These are phyloP conservation scores for Candida nanaspora DNA, from an alignment of 805 yeast species.

Conservation along the genomic window DNA sequence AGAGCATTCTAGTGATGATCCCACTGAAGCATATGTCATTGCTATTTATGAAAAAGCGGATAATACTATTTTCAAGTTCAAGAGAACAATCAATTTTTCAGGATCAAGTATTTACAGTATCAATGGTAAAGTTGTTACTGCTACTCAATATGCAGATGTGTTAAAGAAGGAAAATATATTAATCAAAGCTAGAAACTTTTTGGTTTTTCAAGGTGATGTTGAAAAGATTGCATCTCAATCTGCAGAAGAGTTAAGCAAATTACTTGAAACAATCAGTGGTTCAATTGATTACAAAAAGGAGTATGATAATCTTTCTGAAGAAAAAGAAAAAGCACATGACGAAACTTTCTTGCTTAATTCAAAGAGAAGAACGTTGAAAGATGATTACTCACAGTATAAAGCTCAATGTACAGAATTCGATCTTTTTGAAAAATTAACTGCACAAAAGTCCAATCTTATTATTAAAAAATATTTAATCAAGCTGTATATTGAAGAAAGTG, in stretches of 20 bases:
- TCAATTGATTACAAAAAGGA: slow-evolving; percentile 60
- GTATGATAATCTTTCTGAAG: slow-evolving; percentile 57
- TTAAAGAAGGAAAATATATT: slow-evolving; percentile 75
- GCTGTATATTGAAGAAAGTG: slow-evolving; percentile 51
- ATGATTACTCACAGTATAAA: slow-evolving; percentile 71
- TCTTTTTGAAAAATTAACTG: slow-evolving; percentile 48
- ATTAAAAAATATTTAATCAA: slow-evolving; percentile 52
- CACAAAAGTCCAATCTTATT: slow-evolving; percentile 40
- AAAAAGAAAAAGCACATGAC: slow-evolving; percentile 59
- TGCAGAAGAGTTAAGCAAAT: slow-evolving; percentile 60
- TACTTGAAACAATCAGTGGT: slow-evolving; percentile 82
- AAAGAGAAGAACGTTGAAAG: slow-evolving; percentile 59
- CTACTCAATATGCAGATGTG: slow-evolving; percentile 54
- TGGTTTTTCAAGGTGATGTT: slow-evolving; percentile 96
- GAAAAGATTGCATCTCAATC: slow-evolving; percentile 89
- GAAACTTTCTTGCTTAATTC: slow-evolving; percentile 57
- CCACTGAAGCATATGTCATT: slow-evolving; percentile 62
- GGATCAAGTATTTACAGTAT: slow-evolving; percentile 68
- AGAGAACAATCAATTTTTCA: slow-evolving; percentile 47
- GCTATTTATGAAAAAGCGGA: slow-evolving; percentile 63
- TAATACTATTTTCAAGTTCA: slow-evolving; percentile 53
- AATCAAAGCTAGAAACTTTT: slow-evolving; percentile 82
- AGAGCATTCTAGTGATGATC: slow-evolving; percentile 10
- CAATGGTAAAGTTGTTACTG: slow-evolving; percentile 51
- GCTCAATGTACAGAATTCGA: slow-evolving; percentile 71